Evolutionary conservation across 805 yeast genomes (phyloP), one percentile per base, ranked within the genome.

Genomic region (Cyberlindnera veronae): DNA sequence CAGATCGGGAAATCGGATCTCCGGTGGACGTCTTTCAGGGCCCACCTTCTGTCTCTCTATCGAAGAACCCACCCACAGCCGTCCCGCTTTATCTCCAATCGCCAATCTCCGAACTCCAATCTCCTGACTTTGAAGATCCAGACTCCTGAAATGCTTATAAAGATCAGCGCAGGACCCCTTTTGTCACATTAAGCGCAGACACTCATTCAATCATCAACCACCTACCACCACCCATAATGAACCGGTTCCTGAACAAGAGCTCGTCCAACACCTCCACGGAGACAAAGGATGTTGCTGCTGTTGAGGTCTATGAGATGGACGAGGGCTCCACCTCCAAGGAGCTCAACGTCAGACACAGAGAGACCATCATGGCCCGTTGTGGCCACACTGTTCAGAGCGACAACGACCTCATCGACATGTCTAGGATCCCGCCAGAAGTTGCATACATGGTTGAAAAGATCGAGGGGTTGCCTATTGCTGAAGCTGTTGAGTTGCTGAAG

Each of bases 381-480:
- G 49, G 49, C 4, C 46, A 45, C 39, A 36, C 32, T n/a, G 43
- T 42, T 12, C 48, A 44, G 34, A 29, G 12, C 32, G 47, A 45
- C 29, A 43, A 42, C 11, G 49, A 51, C 21, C 32, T 54, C 13
- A 15, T 41, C 12, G 52, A 51, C 16, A 23, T 53, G 7, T 45
- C 49, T 8, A 29, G 21, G 3, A 4, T 33, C 16, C 43, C 45
- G 4, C 41, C 41, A 6, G 53, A 49, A 30, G 46, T 60, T 19
- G 53, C 65, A 15, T 71, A 60, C 48, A 66, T 74, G 63, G 58
- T 69, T 42, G 68, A 65, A 27, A 36, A 41, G 34, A 41, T 41
- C 36, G 45, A 41, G 31, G 12, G 31, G 3, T 18, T 68, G 65
- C 45, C 62, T 12, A 14, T 69, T 30, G 60, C 57, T 17, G 50